These are phyloP conservation scores for Pleurotus ostreatus DNA, from an alignment of 768 basidiomycete genomes.

Conservation along the genomic window DNA sequence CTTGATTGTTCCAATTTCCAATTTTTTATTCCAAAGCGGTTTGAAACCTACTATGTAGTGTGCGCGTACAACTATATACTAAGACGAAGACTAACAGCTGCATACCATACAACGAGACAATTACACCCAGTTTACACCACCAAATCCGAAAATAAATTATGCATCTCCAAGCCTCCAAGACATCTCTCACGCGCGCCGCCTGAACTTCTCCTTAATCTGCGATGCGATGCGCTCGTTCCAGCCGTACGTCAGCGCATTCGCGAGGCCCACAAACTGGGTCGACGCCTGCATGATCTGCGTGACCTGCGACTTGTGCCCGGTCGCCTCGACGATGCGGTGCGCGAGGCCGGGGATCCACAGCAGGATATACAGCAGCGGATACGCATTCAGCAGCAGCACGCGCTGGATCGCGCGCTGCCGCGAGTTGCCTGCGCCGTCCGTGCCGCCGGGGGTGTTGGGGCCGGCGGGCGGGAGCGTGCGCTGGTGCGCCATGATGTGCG, in stretches of 20 bases:
- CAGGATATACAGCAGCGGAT: slow-evolving; percentile 13
- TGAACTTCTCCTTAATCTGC: slow-evolving; percentile 5
- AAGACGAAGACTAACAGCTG: no score
- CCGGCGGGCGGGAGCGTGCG: neutral
- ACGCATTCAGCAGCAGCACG: slow-evolving; percentile 13
- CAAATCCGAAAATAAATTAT: no score
- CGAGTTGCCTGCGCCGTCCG: neutral
- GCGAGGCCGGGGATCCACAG: slow-evolving; percentile 15
- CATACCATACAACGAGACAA: no score
- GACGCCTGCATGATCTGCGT: slow-evolving; percentile 12
- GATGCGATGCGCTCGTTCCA: slow-evolving; percentile 12
- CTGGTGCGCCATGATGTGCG: slow-evolving; percentile 5
- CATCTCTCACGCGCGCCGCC: neutral
- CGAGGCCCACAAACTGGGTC: slow-evolving; percentile 12
- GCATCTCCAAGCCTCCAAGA: no score
- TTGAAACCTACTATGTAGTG: no score
- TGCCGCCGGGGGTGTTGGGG: no score
- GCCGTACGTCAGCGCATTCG: slow-evolving; percentile 13
- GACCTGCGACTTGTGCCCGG: slow-evolving; percentile 6
- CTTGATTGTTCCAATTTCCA: no score
- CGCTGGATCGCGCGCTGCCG: slow-evolving; percentile 6
- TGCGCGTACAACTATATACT: no score
- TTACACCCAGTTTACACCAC: no score
- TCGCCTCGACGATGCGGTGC: slow-evolving; percentile 13
- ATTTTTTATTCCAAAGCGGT: no score